phyloP scores from a whole-genome alignment of 2,329 filamentous ascomycete genomes.

The Colletotrichum melonis region DNA sequence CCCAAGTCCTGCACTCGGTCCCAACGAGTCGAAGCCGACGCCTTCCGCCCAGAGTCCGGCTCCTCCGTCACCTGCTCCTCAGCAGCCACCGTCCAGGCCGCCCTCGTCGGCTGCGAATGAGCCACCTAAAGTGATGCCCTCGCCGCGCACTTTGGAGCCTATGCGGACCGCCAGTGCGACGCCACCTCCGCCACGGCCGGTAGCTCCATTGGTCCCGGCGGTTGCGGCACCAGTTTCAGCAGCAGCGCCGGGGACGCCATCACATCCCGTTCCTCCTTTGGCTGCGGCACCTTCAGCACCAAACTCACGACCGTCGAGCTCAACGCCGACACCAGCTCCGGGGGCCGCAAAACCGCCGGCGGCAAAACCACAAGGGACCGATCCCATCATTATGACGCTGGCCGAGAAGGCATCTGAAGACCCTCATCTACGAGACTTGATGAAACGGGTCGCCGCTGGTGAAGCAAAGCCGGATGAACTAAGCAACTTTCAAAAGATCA shows the following conservation, averaged over 20 bases:
- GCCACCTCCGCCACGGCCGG: constrained; percentile 13
- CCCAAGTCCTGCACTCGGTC: constrained; percentile 25
- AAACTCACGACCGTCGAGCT: constrained; percentile 31
- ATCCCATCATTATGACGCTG: constrained; percentile 81
- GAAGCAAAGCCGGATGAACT: constrained; percentile 76
- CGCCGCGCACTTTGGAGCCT: constrained; percentile 1
- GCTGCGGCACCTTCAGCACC: constrained; percentile 41
- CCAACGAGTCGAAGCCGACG: constrained; percentile 39
- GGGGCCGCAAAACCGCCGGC: constrained; percentile 26
- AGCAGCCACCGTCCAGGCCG: constrained; percentile 15
- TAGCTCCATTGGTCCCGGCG: constrained; percentile 26
- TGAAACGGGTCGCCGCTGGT: constrained; percentile 85
- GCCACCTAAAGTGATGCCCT: background rate
- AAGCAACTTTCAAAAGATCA: constrained; percentile 81
- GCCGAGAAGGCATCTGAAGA: constrained; percentile 82
- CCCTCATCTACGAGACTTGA: constrained; percentile 77
- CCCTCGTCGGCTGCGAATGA: constrained; percentile 18
- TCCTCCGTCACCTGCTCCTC: constrained; percentile 15
- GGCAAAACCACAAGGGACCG: constrained; percentile 34
- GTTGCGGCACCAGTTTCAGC: constrained; percentile 32
- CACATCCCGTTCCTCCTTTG: constrained; percentile 22
- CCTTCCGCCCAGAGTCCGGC: constrained; percentile 22
- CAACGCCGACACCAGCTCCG: constrained; percentile 30
- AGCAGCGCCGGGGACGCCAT: constrained; percentile 37
- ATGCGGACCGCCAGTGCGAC: constrained; percentile 13